These are phyloP conservation scores for Cyamopsis tetragonoloba DNA, from an alignment of 306 rosid genomes.

Conservation along the genomic window DNA sequence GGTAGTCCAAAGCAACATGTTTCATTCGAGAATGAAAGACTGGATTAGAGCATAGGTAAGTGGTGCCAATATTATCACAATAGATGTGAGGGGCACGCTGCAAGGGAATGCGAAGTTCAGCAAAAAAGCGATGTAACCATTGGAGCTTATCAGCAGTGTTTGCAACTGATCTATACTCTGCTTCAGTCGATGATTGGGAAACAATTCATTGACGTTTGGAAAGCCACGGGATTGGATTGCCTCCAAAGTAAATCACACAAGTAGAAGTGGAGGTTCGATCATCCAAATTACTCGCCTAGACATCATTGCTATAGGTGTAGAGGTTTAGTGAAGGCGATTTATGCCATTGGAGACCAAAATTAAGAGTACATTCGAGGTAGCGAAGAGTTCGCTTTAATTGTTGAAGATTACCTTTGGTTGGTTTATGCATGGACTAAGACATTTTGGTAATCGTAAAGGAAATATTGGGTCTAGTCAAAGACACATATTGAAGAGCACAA, in stretches of 20 bases:
- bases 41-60: no score
- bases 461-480: neutral
- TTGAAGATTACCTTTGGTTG: neutral
- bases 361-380: neutral
- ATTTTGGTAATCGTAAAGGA: neutral
- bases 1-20: no score
- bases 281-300: neutral
- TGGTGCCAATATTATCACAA: no score
- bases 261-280: neutral
- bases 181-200: neutral
- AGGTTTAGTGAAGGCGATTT: neutral
- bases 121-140: no score
- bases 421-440: neutral
- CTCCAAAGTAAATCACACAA: neutral
- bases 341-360: neutral
- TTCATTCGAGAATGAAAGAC: no score
- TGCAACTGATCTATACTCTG: no score
- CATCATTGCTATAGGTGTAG: neutral
- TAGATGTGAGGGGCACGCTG: no score
- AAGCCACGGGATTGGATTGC: neutral
- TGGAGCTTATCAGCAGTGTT: no score
- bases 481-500: neutral
- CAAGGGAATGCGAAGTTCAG: no score
- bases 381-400: neutral
- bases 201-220: neutral